These are phyloP conservation scores for Paramarasmius palmivorus DNA, from an alignment of 1,284 basidiomycete genomes.

Conservation along the genomic window DNA sequence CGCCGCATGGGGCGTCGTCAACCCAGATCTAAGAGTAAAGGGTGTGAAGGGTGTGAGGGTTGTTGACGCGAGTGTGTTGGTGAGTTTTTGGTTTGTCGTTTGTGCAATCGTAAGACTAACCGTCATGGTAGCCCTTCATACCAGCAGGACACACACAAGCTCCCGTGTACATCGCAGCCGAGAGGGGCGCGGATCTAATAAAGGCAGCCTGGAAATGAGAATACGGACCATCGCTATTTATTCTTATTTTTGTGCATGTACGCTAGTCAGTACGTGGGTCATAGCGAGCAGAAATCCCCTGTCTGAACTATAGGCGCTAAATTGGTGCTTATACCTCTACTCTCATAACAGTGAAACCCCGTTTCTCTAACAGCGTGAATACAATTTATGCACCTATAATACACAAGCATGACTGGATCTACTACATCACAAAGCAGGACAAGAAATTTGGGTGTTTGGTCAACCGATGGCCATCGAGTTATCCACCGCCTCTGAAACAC, in stretches of 20 bases:
- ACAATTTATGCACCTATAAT: neutral
- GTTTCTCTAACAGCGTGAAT: too few relatives aligned
- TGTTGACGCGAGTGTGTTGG: slow-evolving; percentile 21
- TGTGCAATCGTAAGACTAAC: neutral
- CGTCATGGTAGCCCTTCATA: slow-evolving; percentile 9
- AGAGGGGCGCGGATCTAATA: slow-evolving; percentile 15
- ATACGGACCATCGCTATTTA: too few relatives aligned
- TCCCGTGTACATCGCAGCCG: slow-evolving; percentile 16
- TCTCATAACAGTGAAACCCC: too few relatives aligned
- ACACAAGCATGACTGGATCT: neutral
- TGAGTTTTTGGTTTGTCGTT: slow-evolving; percentile 3
- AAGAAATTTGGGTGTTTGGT: neutral
- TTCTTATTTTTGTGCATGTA: too few relatives aligned
- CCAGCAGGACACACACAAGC: slow-evolving; percentile 16
- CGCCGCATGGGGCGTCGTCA: slow-evolving; percentile 17
- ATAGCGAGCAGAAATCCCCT: too few relatives aligned
- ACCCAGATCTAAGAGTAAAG: slow-evolving; percentile 21
- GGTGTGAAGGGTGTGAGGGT: slow-evolving; percentile 18
- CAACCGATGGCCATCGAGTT: slow-evolving; percentile 36
- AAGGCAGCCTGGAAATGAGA: slow-evolving; percentile 3
- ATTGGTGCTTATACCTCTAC: too few relatives aligned
- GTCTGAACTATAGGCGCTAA: too few relatives aligned
- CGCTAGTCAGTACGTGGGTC: too few relatives aligned
- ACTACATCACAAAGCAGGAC: neutral
- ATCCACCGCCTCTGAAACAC: slow-evolving; percentile 35